Evolutionary conservation across 768 basidiomycete genomes (phyloP), one percentile per base, ranked within the genome.

Genomic region (Gyrodon lividus): DNA sequence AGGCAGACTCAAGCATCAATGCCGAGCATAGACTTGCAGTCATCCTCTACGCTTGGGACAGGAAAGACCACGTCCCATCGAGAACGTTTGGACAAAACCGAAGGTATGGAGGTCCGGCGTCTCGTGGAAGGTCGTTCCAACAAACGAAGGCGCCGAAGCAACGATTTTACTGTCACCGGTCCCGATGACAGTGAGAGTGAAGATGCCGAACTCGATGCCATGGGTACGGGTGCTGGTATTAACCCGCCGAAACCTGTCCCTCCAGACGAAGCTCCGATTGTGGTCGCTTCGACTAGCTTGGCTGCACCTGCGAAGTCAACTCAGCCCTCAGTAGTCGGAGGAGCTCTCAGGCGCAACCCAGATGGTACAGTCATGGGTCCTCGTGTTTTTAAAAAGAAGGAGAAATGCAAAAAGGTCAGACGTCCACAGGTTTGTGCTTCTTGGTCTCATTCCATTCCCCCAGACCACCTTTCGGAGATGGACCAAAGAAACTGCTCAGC

Each of bases 41-140:
- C 92, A 0, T 92, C 94, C 16, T 81, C 93, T 6, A 87, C 86
- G 1, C 80, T 97, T 48, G 92, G 93, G 14, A 86, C 92, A 1
- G 87, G 87, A 12, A 85, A 78, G 61, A 62, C 74, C 3, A 63
- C 69, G 2, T 87, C 89, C 2, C 79, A 84, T 55, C 77, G 81
- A 35, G 81, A 87, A 43, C 77, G 72, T 4, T 62, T 80, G 22
- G 84, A 84, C 22, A 79, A 74, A 55, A 61, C 69, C 6, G 87
- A 89, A 61, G 81, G 89, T 55, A 73, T 77, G 43, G 75, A 81
- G 41, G 72, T 83, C 50, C 76, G 79, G 33, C 77, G 77, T 47
- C 70, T 76, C 16, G 56, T 87, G 48, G 72, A 80, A 43, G 77
- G 81, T 47, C 70, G 69, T 46, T 33, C 70, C 39, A 73, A 77